A percentile compares a stretch with the other conserved stretches of the same genome.
These are phyloP conservation scores for Colletotrichum salicis DNA, from an alignment of 2,329 filamentous ascomycete genomes.

Conservation along the genomic window DNA sequence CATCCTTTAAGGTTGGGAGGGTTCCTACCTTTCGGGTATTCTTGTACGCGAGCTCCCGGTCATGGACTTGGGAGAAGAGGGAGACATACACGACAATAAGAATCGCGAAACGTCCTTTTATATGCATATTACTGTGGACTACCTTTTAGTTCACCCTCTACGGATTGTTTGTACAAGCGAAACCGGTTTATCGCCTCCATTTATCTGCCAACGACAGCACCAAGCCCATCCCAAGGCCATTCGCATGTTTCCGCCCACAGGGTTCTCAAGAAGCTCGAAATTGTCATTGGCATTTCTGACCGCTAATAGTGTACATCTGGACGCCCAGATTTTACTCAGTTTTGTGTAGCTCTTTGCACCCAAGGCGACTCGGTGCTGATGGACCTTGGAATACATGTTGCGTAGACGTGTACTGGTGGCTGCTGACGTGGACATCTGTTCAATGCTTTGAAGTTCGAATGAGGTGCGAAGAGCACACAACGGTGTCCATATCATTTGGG, in stretches of 20 bases:
- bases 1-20: slow-evolving; percentile 7
- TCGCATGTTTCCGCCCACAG: neutral
- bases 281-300: neutral
- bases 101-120: slow-evolving; percentile 27
- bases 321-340: neutral
- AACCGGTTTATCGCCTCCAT: slow-evolving; percentile 3
- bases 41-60: slow-evolving; percentile 15
- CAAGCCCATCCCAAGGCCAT: no score
- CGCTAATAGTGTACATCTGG: neutral
- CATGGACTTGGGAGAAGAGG: neutral
- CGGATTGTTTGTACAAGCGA: neutral
- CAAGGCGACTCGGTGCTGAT: neutral
- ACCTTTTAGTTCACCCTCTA: neutral
- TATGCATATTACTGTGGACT: neutral
- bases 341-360: neutral
- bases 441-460: no score
- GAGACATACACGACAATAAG: slow-evolving; percentile 24
- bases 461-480: no score
- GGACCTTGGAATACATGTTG: no score
- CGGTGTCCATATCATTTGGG: no score
- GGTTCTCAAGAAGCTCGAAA: neutral
- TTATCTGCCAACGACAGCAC: neutral
- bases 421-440: no score
- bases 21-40: slow-evolving; percentile 3
- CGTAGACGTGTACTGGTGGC: no score